Evolutionary conservation across 495 filamentous ascomycete genomes (phyloP).

Genomic region (Pyrenopolyporus hunteri): DNA sequence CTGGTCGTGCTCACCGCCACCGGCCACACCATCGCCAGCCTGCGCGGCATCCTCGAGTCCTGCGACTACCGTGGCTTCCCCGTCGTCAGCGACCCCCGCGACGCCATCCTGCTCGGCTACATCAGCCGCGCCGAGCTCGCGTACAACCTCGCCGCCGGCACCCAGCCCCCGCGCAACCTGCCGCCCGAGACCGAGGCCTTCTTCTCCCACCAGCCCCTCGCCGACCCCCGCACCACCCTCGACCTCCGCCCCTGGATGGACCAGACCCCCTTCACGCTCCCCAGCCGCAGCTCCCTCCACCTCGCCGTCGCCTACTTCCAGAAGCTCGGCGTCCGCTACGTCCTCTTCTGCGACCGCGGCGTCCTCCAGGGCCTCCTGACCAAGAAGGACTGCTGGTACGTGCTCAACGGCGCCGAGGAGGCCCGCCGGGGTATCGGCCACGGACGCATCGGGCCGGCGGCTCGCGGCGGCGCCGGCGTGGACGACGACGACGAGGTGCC

Average conservation of each 20-base stretch:
- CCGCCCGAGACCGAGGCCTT: conserved; percentile 77
- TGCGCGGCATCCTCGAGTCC: conserved; percentile 69
- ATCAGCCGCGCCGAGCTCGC: conserved; percentile 91
- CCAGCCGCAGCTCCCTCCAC: conserved; percentile 72
- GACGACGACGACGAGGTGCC: conserved; percentile 4
- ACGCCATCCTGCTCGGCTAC: conserved; percentile 83
- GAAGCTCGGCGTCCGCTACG: conserved; percentile 87
- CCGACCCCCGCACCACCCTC: conserved; percentile 76
- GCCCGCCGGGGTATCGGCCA: conserved; percentile 42
- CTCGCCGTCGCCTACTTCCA: conserved; percentile 91
- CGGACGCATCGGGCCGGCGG: conserved; percentile 27
- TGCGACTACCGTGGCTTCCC: conserved; percentile 92
- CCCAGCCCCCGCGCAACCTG: conserved; percentile 60
- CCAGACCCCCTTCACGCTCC: conserved; percentile 92
- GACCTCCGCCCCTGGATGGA: conserved; percentile 98
- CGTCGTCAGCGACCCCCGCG: conserved; percentile 76
- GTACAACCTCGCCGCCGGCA: conserved; percentile 71
- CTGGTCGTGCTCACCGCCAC: conserved; percentile 83
- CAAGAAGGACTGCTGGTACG: conserved; percentile 98
- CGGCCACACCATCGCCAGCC: conserved; percentile 81
- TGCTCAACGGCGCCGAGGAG: conserved; percentile 81
- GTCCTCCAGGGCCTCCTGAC: conserved; percentile 84
- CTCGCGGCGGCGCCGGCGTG: background rate
- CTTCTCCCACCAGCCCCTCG: conserved; percentile 82
- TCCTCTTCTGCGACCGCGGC: conserved; percentile 84